Percentiles rank a stretch among this genome's conserved stretches.
These are phyloP conservation scores for Mortierella sp. DNA, from an alignment of 371 early-diverging fungal genomes.

Conservation along the genomic window DNA sequence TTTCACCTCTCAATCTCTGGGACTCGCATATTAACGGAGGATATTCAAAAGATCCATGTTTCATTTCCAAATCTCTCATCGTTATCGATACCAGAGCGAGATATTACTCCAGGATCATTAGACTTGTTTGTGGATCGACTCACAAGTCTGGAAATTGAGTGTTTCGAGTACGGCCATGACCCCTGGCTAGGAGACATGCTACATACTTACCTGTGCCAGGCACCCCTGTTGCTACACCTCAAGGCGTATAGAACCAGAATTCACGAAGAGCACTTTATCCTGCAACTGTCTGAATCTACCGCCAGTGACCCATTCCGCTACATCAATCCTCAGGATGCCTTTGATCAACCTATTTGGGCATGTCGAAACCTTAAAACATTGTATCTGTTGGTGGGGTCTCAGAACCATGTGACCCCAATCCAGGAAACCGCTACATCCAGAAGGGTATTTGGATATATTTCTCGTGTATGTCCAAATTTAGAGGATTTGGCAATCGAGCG, in stretches of 20 bases:
- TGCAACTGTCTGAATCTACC: not conserved
- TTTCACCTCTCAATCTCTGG: slow-evolving; percentile 1
- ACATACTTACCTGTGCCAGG: slow-evolving; percentile 17
- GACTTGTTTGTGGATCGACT: slow-evolving; percentile 12
- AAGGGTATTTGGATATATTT: slow-evolving; percentile 9
- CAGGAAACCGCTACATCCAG: not conserved
- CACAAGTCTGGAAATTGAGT: slow-evolving; percentile 11
- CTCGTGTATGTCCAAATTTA: slow-evolving; percentile 6
- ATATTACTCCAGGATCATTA: not conserved
- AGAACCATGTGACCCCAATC: not conserved
- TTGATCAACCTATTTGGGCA: slow-evolving; percentile 16
- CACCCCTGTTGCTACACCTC: slow-evolving; percentile 12
- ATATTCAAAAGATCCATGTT: not conserved
- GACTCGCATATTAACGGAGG: not conserved
- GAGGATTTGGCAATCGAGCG: slow-evolving; percentile 11
- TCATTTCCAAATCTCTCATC: slow-evolving; percentile 3
- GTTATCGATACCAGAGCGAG: not conserved
- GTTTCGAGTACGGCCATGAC: not conserved
- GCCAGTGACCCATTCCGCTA: not conserved
- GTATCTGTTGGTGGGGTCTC: not conserved
- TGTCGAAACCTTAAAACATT: slow-evolving; percentile 16
- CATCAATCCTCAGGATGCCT: not conserved
- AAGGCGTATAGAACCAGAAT: not conserved
- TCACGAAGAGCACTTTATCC: not conserved
- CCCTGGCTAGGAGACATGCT: not conserved